phyloP scores from a whole-genome alignment of 495 filamentous ascomycete species.

The Diplogelasinospora grovesii region DNA sequence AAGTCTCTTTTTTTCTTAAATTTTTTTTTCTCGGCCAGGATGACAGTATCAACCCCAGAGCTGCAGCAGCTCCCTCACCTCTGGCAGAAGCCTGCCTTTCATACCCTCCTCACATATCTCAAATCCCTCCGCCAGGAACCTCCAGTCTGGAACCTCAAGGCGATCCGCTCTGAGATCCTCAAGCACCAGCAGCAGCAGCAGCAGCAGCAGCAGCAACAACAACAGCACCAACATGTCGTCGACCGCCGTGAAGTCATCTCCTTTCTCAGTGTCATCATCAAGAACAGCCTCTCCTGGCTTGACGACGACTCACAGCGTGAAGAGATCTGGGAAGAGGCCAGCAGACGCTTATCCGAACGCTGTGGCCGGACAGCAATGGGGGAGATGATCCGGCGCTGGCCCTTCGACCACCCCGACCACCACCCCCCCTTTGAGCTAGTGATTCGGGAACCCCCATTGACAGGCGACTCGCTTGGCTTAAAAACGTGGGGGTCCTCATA shows the following conservation, averaged over 20 bases:
- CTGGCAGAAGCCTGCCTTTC: constrained; percentile 39
- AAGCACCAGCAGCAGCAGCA: constrained; percentile 20
- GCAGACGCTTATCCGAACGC: constrained; percentile 69
- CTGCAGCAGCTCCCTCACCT: constrained; percentile 38
- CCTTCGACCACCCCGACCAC: constrained; percentile 37
- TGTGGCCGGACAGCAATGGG: constrained; percentile 63
- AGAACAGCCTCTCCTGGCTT: constrained; percentile 70
- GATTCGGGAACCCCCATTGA: constrained; percentile 81
- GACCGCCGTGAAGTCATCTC: constrained; percentile 35
- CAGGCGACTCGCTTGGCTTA: constrained; percentile 78
- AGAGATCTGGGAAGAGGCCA: constrained; percentile 70
- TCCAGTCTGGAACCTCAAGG: constrained; percentile 31
- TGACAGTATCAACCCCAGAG: too few species aligned
- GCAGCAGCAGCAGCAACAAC: too few species aligned
- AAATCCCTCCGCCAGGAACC: constrained; percentile 34
- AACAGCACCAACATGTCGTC: constrained; percentile 15
- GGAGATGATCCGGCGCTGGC: constrained; percentile 67
- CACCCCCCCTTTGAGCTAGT: constrained; percentile 46
- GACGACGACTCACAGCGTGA: constrained; percentile 63
- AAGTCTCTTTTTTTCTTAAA: too few species aligned
- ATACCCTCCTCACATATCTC: constrained; percentile 31
- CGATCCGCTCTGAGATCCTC: constrained; percentile 23
- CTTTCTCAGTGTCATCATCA: constrained; percentile 73
- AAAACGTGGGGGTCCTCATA: constrained; percentile 92
- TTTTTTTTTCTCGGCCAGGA: too few species aligned